Base-by-base conservation (phyloP, 2,329 filamentous ascomycete genomes). In the Aspergillus sp. region DNA sequence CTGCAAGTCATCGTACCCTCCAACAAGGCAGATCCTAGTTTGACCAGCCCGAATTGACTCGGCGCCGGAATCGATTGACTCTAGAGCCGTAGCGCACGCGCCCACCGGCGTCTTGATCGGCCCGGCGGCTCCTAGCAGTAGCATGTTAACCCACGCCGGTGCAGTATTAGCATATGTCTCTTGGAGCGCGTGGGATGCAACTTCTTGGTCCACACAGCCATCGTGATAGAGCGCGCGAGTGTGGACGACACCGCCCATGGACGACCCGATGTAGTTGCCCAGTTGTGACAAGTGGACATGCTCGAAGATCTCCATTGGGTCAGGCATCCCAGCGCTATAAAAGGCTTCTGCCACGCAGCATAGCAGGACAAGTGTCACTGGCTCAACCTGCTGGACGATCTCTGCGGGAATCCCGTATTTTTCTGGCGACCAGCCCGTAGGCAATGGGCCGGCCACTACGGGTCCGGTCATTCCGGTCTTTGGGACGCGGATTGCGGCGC, bases 81-180 rank as follows among this genome's bases (percentile, higher is more conserved):
- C 93, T 27, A 98, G 88, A 46, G 91, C 84, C 20, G 91, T 98
- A 37, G 91, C 91, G 58, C 91, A 98, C 54, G 91, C 91, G 69
- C 89, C 91, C 32, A 96, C 91, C 3, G 91, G 91, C 1, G 93
- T 96, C 73, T 96, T 95, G 73, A 98, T 96, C 26, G 91, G 86
- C 47, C 91, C 91, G 33, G 91, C 96, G 4, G 91, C 96, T 4
- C 91, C 98, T 43, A 98, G 71, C 43, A 98, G 71, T 65, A 98
- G 71, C 91, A 98, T 98, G 72, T 98, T 98, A 36, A 98, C 88
- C 91, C 91, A 98, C 11, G 91, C 91, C 49, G 85, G 82, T 89
- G 96, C 98, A 35, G 91, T 98, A 73, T 98, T 98, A 75, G 98
- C 96, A 72, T 98, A 98, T 8, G 91, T 96, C 66, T 98, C 91